Evolutionary conservation across 1,139 yeast species (phyloP), one percentile per base, ranked within the genome.

Genomic region (Hansenula lynferdii): DNA sequence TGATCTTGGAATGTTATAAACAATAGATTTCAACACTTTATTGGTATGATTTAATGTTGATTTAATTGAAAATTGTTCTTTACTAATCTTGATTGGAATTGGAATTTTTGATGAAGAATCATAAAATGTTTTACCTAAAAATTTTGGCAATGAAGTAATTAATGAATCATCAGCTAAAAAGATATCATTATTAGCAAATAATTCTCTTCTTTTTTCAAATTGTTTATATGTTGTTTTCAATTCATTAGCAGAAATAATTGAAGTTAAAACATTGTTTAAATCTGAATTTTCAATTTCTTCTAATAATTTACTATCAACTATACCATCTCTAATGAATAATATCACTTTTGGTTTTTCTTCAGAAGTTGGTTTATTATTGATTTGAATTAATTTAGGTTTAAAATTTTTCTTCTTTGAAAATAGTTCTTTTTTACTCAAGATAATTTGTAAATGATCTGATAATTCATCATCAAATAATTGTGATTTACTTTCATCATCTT

Each of bases 131-230:
- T 86, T 86, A 37, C 97, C 96, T 48, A 92, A 68, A 32, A 84
- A 65, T 49, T 81, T 79, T 39, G 98, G 98, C 65, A 90, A 71
- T 45, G 85, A 69, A 37, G 89, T 80, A 41, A 87, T 70, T 35
- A 90, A 70, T 29, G 84, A 80, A 50, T 89, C 96, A 62, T 92
- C 97, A 36, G 86, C 80, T 37, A 92, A 60, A 59, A 92, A 86
- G 44, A 89, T 52, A 54, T 90, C 95, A 54, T 70, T 81, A 38
- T 72, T 75, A 9, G 66, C 55, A 39, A 69, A 61, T 43, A 84
- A 70, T 47, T 78, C 78, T 64, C 90, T 79, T 60, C 83, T 78
- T 50, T 81, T 75, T 59, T 84, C 92, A 49, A 64, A 83, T 29
- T 80, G 72, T 58, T 81, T 80, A 64, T 74, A 83, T 41, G 76